Percentiles rank a stretch among this genome's conserved stretches.
These are phyloP conservation scores for Ustilago crameri DNA, from an alignment of 1,284 basidiomycete species.

Conservation along the genomic window DNA sequence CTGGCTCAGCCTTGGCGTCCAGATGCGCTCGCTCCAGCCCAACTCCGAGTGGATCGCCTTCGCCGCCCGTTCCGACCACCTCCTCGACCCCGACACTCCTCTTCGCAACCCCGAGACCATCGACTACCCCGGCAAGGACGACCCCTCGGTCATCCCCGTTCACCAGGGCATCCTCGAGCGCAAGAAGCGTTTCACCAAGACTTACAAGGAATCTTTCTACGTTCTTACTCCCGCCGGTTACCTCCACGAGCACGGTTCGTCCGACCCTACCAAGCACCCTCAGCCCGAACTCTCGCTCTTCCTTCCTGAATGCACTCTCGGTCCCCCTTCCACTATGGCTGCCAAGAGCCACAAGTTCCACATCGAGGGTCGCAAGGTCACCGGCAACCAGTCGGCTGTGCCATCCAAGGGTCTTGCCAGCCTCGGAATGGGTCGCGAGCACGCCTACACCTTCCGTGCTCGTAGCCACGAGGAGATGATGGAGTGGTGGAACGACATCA, in stretches of 20 bases:
- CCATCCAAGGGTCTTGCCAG: conserved; percentile 73
- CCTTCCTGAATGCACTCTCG: conserved; percentile 93
- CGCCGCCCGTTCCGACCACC: conserved; percentile 90
- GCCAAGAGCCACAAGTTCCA: conserved; percentile 94
- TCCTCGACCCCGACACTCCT: conserved; percentile 93
- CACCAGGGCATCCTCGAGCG: conserved; percentile 92
- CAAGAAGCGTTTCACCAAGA: conserved; percentile 94
- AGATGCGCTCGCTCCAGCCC: conserved; percentile 86
- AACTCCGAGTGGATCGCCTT: conserved; percentile 98
- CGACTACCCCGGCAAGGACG: conserved; percentile 91
- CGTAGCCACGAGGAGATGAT: conserved; percentile 95
- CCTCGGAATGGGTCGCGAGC: conserved; percentile 71
- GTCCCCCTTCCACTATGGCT: conserved; percentile 81
- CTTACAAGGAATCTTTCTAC: conserved; percentile 82
- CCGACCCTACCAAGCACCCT: conserved; percentile 77
- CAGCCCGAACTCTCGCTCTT: conserved; percentile 86
- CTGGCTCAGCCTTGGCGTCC: conserved; percentile 79
- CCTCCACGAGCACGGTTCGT: conserved; percentile 87
- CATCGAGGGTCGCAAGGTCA: conserved; percentile 88
- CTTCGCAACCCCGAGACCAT: conserved; percentile 74
- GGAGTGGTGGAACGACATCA: conserved; percentile 99
- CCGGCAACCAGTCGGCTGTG: conserved; percentile 75
- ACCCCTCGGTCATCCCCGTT: conserved; percentile 86
- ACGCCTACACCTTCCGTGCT: conserved; percentile 90
- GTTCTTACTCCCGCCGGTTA: conserved; percentile 95